These are phyloP conservation scores for Cornus florida DNA, from an alignment of 148 eudicot species.

Conservation along the genomic window DNA sequence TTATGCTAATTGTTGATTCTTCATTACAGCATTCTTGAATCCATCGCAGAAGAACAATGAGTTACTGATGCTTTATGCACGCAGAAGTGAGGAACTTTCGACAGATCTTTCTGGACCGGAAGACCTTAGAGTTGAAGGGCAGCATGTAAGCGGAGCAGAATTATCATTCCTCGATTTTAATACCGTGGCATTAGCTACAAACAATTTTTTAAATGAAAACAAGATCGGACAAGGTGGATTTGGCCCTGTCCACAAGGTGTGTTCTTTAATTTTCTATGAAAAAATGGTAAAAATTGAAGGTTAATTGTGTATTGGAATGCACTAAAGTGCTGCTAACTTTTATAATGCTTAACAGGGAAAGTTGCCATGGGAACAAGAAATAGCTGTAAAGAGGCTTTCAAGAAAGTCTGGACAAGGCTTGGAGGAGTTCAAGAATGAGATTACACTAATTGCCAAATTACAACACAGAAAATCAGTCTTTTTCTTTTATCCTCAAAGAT, in stretches of 20 bases:
- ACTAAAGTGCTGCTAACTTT: too few species aligned
- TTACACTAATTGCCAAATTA: too few species aligned
- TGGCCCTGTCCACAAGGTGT: constrained; percentile 73
- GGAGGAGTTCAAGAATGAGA: too few species aligned
- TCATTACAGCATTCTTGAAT: constrained; percentile 16
- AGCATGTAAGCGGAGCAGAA: constrained; percentile 31
- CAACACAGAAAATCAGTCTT: too few species aligned
- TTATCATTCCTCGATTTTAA: constrained; percentile 32
- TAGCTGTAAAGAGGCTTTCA: too few species aligned
- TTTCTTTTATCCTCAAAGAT: too few species aligned
- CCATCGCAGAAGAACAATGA: constrained; percentile 16
- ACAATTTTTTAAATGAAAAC: constrained; percentile 40
- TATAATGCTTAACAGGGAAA: too few species aligned
- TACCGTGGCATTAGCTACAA: constrained; percentile 42
- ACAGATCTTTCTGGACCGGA: constrained; percentile 31
- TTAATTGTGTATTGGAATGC: too few species aligned
- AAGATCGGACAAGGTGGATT: constrained; percentile 77
- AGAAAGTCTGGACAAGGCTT: too few species aligned
- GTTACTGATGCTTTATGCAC: constrained; percentile 9
- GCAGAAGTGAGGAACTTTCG: constrained; percentile 29
- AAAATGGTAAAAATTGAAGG: too few species aligned
- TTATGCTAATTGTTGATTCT: not conserved
- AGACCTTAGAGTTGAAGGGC: constrained; percentile 25
- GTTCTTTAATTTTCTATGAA: too few species aligned
- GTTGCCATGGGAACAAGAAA: too few species aligned